Base-by-base conservation (phyloP, 2,329 filamentous ascomycete species). In the Albifimbria verrucaria region DNA sequence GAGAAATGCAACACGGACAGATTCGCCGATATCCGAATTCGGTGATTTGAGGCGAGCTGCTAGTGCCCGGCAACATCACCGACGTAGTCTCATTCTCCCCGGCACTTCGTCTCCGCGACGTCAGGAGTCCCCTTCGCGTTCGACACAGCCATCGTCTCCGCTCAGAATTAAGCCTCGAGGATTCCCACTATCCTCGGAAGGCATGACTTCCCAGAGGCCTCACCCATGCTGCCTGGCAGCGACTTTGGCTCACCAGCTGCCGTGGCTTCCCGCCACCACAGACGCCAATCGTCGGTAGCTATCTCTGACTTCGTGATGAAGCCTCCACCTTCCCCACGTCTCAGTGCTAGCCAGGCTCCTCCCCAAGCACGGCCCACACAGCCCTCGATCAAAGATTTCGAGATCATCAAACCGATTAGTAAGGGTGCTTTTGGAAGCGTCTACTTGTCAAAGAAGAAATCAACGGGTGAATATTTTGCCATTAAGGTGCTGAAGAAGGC, bases 321-420 rank as follows among this genome's bases (percentile, higher is more conserved):
- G 59, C 85, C 86, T 17, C 91, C 93, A 0, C 80, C 89, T 1
- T 99, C 94, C 5, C 94, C 94, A 6, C 85, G 92, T 22, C 71
- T 97, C 49, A 85, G 82, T 47, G 88, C 90, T 3, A 87, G 88
- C 20, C 87, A 83, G 54, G 83, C 86, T 39, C 89, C 92, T 25
- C 89, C 89, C 2, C 92, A 96, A 68, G 90, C 92, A 48, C 87
- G 92, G 53, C 91, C 93, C 25, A 88, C 93, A 1, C 90, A 94
- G 3, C 92, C 93, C 7, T 99, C 95, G 0, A 99, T 99, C 74
- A 97, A 97, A 64, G 94, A 99, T 66, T 99, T 99, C 62, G 94
- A 99, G 69, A 96, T 99, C 61, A 96, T 99, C 75, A 99, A 99
- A 67, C 94, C 94, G 6, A 99, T 99, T 72, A 99, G 94, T 73